Base-by-base conservation (phyloP, 306 rosid species). In the Pueraria montana region DNA sequence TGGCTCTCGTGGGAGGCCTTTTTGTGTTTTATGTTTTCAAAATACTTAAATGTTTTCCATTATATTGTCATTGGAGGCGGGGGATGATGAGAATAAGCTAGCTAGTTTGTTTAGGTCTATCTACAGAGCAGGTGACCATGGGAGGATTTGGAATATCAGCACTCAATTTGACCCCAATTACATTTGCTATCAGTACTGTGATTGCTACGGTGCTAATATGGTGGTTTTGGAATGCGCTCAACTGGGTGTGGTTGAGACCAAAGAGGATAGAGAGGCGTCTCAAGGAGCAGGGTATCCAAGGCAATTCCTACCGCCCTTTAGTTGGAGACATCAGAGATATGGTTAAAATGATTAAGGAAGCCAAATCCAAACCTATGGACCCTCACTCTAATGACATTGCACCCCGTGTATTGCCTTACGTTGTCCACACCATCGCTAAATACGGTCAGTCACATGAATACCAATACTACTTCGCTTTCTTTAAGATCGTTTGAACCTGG, bases 231-330 rank as follows among this genome's bases (percentile, higher is more conserved):
- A 84, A 76, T 46, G 87, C 84, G 3, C 50, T 84, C 0, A 69
- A 84, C 43, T 84, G 87, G 87, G 55, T 84, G n/a, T 84, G 87
- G 87, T 5, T 84, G 3, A 84, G 67, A 74, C 87, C 87, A 34
- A 84, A 84, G 80, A 84, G 78, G 0, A 74, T 84, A 53, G 84
- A 84, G 80, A 84, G 21, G 71, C 84, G 78, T 79, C 71, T 84
- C 5, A 84, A 13, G 76, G 59, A 84, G 30, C 87, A 84, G 52
- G 87, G 87, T 12, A 2, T 84, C 11, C 48, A 21, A 17, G 87
- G 87, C 27, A 79, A 80, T 46, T 80, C 87, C 3, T 84, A 84
- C 75, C 72, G 87, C 3, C 66, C 76, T 13, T 43, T 84, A 27
- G 48, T 84, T 56, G 87, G 87, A 7, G 87, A 84, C 48, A 80